These are phyloP conservation scores for Rasamsonia emersonii DNA, from an alignment of 2,329 filamentous ascomycete genomes.

Conservation along the genomic window DNA sequence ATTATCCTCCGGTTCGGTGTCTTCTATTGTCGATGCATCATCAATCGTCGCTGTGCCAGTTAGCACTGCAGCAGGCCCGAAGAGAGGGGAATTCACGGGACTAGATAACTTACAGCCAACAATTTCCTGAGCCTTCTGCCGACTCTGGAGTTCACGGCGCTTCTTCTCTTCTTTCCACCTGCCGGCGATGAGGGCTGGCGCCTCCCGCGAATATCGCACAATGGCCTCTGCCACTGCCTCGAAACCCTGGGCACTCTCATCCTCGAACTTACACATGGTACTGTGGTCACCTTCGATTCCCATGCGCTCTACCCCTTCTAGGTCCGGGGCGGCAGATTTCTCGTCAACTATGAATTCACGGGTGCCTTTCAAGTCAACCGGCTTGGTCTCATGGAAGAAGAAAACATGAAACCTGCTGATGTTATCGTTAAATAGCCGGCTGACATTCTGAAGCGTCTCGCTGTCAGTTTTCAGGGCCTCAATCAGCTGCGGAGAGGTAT, in stretches of 20 bases:
- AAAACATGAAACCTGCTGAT: constrained; percentile 63
- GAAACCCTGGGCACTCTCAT: constrained; percentile 57
- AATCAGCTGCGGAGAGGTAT: constrained; percentile 59
- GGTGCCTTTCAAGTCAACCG: constrained; percentile 59
- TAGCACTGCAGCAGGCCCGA: too few species aligned
- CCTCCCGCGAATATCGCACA: constrained; percentile 40
- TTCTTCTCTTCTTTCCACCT: constrained; percentile 54
- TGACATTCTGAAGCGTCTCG: constrained; percentile 66
- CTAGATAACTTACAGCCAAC: constrained; percentile 21
- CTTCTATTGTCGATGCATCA: constrained; percentile 13
- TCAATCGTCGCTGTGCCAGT: constrained; percentile 11
- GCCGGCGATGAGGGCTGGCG: constrained; percentile 45
- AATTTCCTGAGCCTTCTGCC: constrained; percentile 30
- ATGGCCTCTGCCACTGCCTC: constrained; percentile 43
- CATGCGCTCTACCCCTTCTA: constrained; percentile 62
- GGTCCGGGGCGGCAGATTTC: constrained; percentile 58
- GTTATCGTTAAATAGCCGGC: constrained; percentile 62
- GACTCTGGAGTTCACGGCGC: constrained; percentile 25
- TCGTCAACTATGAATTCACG: constrained; percentile 60
- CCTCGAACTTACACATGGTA: constrained; percentile 64
- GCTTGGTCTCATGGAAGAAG: constrained; percentile 68
- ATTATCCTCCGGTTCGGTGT: constrained; percentile 15
- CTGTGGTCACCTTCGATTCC: constrained; percentile 68
- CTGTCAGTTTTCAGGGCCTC: constrained; percentile 65
- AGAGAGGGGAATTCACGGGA: constrained; percentile 1